Evolutionary conservation across 106 monocot species (phyloP).

Genomic region (Dioscorea dumetorum): DNA sequence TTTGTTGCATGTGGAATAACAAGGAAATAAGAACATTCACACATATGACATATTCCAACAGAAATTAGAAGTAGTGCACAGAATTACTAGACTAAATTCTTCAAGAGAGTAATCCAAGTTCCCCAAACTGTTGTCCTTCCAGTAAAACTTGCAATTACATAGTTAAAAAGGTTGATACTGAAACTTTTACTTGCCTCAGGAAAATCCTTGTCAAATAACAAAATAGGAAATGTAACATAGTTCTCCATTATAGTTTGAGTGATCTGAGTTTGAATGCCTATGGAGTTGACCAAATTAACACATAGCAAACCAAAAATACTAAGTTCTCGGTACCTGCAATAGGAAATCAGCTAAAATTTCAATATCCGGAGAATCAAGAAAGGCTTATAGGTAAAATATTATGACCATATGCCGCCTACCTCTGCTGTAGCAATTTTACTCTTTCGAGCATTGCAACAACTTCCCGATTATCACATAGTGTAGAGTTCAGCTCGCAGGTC

Average conservation of each 20-base stretch:
- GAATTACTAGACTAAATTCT: too few species aligned
- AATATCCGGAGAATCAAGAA: background rate
- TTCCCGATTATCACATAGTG: conserved; percentile 7
- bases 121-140: background rate
- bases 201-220: conserved; percentile 31
- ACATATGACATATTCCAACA: too few species aligned
- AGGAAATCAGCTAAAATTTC: background rate
- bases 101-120: background rate
- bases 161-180: background rate
- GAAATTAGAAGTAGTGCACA: too few species aligned
- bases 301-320: conserved; percentile 34
- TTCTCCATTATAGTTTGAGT: conserved; percentile 31
- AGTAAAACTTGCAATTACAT: background rate
- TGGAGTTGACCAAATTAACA: conserved; percentile 18
- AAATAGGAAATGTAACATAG: conserved; percentile 45
- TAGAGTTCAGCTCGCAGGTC: conserved; percentile 2
- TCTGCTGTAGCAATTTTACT: conserved; percentile 32
- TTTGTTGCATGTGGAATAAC: too few species aligned
- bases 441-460: conserved; percentile 17
- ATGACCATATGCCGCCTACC: conserved; percentile 8
- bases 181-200: conserved; percentile 14
- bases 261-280: conserved; percentile 11
- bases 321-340: conserved; percentile 31
- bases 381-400: background rate
- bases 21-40: too few species aligned